Evolutionary conservation across 1,139 yeast genomes (phyloP).

Genomic region (Protomyces lactucae-debilis): DNA sequence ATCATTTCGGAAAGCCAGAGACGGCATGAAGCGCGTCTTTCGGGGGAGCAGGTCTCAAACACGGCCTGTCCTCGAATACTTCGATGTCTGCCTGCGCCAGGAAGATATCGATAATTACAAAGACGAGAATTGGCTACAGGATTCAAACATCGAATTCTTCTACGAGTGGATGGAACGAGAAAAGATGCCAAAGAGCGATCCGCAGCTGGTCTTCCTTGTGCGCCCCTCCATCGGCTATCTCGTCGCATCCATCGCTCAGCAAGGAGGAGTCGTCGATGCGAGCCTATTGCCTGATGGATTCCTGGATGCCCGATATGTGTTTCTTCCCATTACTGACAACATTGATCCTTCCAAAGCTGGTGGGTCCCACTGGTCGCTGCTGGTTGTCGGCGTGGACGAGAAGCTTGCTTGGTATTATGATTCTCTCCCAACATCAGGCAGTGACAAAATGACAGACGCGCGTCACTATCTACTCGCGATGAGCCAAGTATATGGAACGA

Average conservation of each 20-base stretch:
- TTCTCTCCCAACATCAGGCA: conserved; percentile 43
- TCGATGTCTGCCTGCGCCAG: conserved; percentile 46
- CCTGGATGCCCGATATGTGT: conserved; percentile 44
- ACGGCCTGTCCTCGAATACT: conserved; percentile 35
- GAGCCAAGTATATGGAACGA: conserved; percentile 16
- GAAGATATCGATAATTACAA: conserved; percentile 47
- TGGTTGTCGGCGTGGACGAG: conserved; percentile 45
- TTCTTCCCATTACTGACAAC: conserved; percentile 53
- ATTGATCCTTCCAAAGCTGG: conserved; percentile 49
- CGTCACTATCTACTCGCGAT: conserved; percentile 16
- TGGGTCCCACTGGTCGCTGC: conserved; percentile 56
- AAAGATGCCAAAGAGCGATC: conserved; percentile 10
- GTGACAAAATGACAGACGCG: conserved; percentile 38
- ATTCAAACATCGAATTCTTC: conserved; percentile 35
- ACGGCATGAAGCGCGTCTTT: conserved; percentile 18
- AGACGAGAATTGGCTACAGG: conserved; percentile 50
- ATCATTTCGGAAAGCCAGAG: conserved; percentile 15
- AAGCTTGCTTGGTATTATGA: conserved; percentile 46
- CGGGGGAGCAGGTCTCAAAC: conserved; percentile 12
- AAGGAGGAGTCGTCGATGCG: conserved; percentile 37
- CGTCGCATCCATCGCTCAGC: conserved; percentile 2
- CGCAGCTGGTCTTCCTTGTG: conserved; percentile 37
- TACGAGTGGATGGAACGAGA: conserved; percentile 28
- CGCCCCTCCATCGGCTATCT: conserved; percentile 45
- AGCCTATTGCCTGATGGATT: conserved; percentile 46